A percentile compares a stretch with the other conserved stretches of the same genome.
Conservation (phyloP, 129 eudicot species). For the Ambrosia artemisiifolia region DNA sequence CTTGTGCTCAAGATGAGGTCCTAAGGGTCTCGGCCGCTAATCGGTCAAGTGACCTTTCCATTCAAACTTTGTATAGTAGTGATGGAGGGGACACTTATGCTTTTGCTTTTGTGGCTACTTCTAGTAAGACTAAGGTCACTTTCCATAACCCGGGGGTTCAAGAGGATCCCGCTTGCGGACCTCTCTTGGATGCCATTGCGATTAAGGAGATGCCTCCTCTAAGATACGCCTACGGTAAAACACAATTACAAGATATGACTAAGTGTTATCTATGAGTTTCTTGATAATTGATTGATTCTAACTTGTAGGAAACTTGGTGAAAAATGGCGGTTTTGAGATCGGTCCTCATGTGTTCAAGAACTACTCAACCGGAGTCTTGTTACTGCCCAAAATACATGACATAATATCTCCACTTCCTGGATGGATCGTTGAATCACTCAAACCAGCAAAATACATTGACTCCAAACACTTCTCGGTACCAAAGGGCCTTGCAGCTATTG, state of each 20-base stretch:
- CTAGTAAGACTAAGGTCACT: slow-evolving; percentile 32
- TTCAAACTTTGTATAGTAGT: slow-evolving; percentile 58
- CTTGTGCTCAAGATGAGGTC: slow-evolving; percentile 69
- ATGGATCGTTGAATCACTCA: slow-evolving; percentile 73
- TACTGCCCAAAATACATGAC: slow-evolving; percentile 61
- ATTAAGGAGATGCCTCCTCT: slow-evolving; percentile 51
- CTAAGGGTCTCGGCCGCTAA: slow-evolving; percentile 37
- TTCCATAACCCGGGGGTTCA: slow-evolving; percentile 59
- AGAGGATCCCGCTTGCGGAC: slow-evolving; percentile 73
- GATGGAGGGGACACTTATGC: slow-evolving; percentile 71
- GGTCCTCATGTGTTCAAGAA: slow-evolving; percentile 71
- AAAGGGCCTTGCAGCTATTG: slow-evolving; percentile 53
- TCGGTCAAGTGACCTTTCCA: slow-evolving; percentile 40
- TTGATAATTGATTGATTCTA: background rate
- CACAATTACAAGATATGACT: background rate
- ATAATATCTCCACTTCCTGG: slow-evolving; percentile 62
- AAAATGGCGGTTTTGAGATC: slow-evolving; percentile 64
- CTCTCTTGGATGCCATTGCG: slow-evolving; percentile 59
- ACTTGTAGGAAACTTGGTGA: slow-evolving; percentile 56
- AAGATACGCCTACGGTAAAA: slow-evolving; percentile 29
- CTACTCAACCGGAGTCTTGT: slow-evolving; percentile 63
- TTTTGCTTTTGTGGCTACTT: slow-evolving; percentile 50
- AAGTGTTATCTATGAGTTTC: background rate
- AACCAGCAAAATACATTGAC: slow-evolving; percentile 69
- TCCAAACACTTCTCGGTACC: slow-evolving; percentile 64